Evolutionary conservation across 768 basidiomycete genomes (phyloP).

Genomic region (Podaxis carcinomalis): DNA sequence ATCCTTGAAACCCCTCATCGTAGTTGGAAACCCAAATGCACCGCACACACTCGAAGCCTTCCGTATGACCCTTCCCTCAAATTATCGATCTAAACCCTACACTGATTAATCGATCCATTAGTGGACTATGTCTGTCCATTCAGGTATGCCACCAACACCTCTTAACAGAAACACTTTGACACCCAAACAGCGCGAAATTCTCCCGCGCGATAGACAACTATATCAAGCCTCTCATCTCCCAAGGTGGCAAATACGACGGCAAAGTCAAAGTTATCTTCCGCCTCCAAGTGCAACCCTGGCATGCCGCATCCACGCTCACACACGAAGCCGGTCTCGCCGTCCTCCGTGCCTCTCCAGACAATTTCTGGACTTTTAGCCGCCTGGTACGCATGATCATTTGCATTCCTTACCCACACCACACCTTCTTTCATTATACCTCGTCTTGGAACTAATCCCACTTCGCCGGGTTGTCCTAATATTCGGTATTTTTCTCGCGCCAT

Average conservation of each 20-base stretch:
- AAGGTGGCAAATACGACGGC: slow-evolving; percentile 60
- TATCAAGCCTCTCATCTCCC: slow-evolving; percentile 53
- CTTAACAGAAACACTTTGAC: not conserved
- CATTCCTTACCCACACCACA: not conserved
- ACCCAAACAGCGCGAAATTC: slow-evolving; percentile 50
- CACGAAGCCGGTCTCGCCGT: slow-evolving; percentile 85
- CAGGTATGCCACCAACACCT: slow-evolving; percentile 39
- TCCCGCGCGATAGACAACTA: slow-evolving; percentile 54
- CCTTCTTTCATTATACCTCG: not conserved
- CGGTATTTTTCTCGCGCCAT: not conserved
- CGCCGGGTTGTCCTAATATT: not conserved
- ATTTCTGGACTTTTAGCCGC: slow-evolving; percentile 77
- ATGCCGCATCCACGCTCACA: slow-evolving; percentile 64
- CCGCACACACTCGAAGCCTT: slow-evolving; percentile 82
- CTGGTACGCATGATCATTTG: slow-evolving; percentile 35
- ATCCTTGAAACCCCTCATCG: slow-evolving; percentile 56
- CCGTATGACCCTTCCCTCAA: slow-evolving; percentile 35
- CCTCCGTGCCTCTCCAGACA: slow-evolving; percentile 63
- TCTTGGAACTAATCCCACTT: not conserved
- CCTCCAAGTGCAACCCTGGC: slow-evolving; percentile 78
- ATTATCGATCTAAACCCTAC: not conserved
- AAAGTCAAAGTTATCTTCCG: slow-evolving; percentile 74
- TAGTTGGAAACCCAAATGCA: slow-evolving; percentile 54
- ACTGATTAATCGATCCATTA: slow-evolving; percentile 18
- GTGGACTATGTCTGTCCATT: slow-evolving; percentile 89